Evolutionary conservation across 306 rosid genomes (phyloP).

Genomic region (Sicyos edulis): DNA sequence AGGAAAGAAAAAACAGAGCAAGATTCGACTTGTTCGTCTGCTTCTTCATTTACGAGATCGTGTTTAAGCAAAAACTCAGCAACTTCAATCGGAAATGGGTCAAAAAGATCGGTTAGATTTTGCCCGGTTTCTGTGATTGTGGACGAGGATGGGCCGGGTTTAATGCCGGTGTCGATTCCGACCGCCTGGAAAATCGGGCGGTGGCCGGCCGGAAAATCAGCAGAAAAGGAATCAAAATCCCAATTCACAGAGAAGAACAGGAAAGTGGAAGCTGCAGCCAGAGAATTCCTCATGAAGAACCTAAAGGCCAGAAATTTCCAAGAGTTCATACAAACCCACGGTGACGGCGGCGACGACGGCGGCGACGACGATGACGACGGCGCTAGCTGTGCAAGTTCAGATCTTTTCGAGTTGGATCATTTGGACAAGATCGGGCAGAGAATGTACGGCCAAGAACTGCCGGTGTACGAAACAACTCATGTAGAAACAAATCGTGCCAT

Average conservation of each 20-base stretch:
- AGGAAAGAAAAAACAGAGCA: slow-evolving; percentile 33
- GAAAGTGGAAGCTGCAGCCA: slow-evolving; percentile 41
- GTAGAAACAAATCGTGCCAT: slow-evolving; percentile 57
- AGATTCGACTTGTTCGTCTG: slow-evolving; percentile 57
- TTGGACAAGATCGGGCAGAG: slow-evolving; percentile 35
- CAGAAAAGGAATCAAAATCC: slow-evolving; percentile 8
- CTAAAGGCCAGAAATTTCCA: slow-evolving; percentile 28
- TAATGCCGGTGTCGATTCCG: slow-evolving; percentile 39
- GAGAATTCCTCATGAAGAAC: slow-evolving; percentile 49
- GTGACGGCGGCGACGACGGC: neutral
- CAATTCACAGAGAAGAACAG: slow-evolving; percentile 28
- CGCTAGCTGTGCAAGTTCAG: slow-evolving; percentile 71
- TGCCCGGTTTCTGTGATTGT: slow-evolving; percentile 71
- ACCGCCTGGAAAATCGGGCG: slow-evolving; percentile 59
- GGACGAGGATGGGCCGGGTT: slow-evolving; percentile 30
- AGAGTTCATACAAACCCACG: slow-evolving; percentile 20
- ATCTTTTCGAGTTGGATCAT: slow-evolving; percentile 93
- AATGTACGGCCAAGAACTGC: slow-evolving; percentile 65
- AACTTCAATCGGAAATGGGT: slow-evolving; percentile 43
- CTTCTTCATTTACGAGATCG: slow-evolving; percentile 69
- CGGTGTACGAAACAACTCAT: slow-evolving; percentile 81
- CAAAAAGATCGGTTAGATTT: slow-evolving; percentile 60
- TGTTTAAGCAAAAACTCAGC: slow-evolving; percentile 74
- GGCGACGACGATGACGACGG: slow-evolving; percentile 18
- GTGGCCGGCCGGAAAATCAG: slow-evolving; percentile 27